phyloP scores from a whole-genome alignment of 805 yeast species.

The Candida suzukii region DNA sequence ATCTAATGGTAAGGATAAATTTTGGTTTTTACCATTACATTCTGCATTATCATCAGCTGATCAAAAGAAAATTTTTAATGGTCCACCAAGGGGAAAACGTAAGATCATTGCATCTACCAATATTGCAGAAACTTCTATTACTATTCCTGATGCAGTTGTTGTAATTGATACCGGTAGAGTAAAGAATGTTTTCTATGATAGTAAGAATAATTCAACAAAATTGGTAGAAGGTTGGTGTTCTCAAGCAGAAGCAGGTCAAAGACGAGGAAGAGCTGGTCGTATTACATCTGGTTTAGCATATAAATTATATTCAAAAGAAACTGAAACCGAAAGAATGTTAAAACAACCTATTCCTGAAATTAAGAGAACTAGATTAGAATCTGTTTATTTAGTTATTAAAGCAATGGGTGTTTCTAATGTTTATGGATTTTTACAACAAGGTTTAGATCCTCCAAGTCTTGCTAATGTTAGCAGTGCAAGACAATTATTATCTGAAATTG shows the following conservation, averaged over 20 bases:
- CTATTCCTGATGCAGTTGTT: conserved; percentile 90
- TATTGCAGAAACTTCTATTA: conserved; percentile 95
- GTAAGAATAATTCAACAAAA: conserved; percentile 58
- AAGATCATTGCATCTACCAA: conserved; percentile 88
- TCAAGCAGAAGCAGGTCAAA: conserved; percentile 79
- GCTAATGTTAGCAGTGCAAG: conserved; percentile 45
- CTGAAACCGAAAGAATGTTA: conserved; percentile 51
- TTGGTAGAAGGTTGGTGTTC: conserved; percentile 84
- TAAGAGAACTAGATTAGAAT: conserved; percentile 74
- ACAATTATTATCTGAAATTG: conserved; percentile 54
- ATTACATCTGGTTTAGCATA: conserved; percentile 76
- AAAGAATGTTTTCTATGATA: conserved; percentile 67
- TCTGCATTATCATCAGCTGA: conserved; percentile 81
- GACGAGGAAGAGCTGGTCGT: conserved; percentile 99
- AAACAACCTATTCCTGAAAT: conserved; percentile 85
- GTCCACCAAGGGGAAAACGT: conserved; percentile 46
- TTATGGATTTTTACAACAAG: conserved; percentile 57
- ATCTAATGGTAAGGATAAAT: conserved; percentile 6
- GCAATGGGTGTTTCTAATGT: conserved; percentile 82
- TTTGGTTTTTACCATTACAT: conserved; percentile 68
- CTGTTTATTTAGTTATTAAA: conserved; percentile 74
- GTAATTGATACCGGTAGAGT: conserved; percentile 87
- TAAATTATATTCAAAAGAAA: conserved; percentile 63
- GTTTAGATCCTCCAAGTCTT: conserved; percentile 74
- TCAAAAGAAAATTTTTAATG: conserved; percentile 67